These are phyloP conservation scores for Daldinia sp. DNA, from an alignment of 2,329 filamentous ascomycete genomes.

Conservation along the genomic window DNA sequence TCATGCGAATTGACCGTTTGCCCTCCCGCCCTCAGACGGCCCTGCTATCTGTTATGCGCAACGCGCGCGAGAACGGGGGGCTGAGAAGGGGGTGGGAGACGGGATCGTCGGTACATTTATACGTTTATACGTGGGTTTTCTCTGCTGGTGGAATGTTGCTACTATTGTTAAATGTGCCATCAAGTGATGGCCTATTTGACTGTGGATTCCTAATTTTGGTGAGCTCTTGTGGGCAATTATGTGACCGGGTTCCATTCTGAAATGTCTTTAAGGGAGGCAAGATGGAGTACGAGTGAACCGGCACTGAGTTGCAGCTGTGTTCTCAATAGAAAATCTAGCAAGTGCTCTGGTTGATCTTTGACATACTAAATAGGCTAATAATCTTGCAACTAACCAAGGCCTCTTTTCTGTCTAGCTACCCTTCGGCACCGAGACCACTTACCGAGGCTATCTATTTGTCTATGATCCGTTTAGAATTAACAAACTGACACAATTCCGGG, in stretches of 20 bases:
- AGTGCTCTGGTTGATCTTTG: too few species aligned
- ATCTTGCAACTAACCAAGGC: too few species aligned
- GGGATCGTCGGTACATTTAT: slow-evolving; percentile 59
- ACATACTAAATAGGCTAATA: too few species aligned
- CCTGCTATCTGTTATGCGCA: slow-evolving; percentile 55
- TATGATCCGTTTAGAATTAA: too few species aligned
- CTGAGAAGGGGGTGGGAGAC: slow-evolving; percentile 52
- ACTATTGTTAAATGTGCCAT: not conserved
- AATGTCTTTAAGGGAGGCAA: not conserved
- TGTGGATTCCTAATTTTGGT: not conserved
- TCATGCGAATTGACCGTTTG: slow-evolving; percentile 59
- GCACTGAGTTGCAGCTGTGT: not conserved
- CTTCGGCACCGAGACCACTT: too few species aligned
- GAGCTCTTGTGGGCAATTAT: not conserved
- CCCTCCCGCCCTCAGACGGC: slow-evolving; percentile 53
- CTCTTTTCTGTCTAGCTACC: too few species aligned
- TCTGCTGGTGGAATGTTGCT: not conserved
- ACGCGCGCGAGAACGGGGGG: slow-evolving; percentile 33
- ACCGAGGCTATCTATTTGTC: too few species aligned
- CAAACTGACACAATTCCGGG: too few species aligned
- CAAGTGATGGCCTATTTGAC: not conserved
- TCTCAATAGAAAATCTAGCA: too few species aligned
- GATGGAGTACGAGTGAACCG: not conserved
- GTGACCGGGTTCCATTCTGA: not conserved
- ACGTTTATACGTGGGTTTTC: not conserved